phyloP scores from a whole-genome alignment of 345 rosid genomes.

The Eucalyptus sp. region DNA sequence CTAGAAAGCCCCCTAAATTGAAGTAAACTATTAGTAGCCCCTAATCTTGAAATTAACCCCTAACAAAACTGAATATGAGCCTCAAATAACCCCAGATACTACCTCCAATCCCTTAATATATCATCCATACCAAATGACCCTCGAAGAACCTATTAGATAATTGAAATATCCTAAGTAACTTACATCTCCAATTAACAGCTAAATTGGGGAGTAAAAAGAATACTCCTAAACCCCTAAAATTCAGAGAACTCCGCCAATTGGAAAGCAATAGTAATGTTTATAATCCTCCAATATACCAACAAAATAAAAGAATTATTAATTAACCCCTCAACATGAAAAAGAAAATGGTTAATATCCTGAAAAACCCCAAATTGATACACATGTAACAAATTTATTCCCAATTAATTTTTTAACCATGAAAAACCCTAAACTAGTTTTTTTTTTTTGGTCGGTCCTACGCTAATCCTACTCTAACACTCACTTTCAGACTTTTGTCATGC shows the following conservation, averaged over 20 bases:
- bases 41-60: not conserved
- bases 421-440: fast-evolving
- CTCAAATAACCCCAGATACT: not conserved
- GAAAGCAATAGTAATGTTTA: too few relatives aligned
- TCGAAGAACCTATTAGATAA: not conserved
- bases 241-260: not conserved
- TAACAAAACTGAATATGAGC: not conserved
- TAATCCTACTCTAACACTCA: too few relatives aligned
- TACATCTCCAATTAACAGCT: not conserved
- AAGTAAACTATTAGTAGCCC: not conserved
- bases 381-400: fast-evolving
- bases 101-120: not conserved
- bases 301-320: too few relatives aligned
- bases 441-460: too few relatives aligned
- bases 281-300: too few relatives aligned
- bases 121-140: not conserved
- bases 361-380: fast-evolving
- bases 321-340: not conserved
- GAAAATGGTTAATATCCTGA: fast-evolving
- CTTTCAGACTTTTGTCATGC: too few relatives aligned
- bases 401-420: too few relatives aligned
- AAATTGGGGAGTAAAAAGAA: not conserved
- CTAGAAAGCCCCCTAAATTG: not conserved
- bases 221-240: not conserved
- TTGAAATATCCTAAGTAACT: not conserved